Percentiles rank a stretch among this genome's conserved stretches.
Evolutionary conservation across 106 monocot species (phyloP).

Genomic region (Alisma plantagoaquatica): DNA sequence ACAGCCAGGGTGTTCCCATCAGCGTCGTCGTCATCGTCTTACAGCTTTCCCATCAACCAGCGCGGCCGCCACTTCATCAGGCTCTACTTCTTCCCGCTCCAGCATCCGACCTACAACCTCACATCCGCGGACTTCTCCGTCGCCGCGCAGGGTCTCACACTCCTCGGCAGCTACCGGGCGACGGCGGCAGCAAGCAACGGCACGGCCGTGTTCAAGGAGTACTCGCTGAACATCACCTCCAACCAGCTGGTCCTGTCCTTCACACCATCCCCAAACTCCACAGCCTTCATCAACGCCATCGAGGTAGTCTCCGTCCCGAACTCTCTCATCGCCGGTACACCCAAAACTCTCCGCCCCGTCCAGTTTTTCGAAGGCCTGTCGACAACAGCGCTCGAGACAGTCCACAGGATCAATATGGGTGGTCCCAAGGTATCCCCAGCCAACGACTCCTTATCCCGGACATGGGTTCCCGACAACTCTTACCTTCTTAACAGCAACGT

Average conservation of each 20-base stretch:
- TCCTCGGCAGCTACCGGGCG: background rate
- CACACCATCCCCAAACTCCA: conserved; percentile 7
- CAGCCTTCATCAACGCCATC: conserved; percentile 21
- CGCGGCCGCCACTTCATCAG: background rate
- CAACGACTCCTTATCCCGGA: no score
- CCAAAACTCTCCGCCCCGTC: background rate
- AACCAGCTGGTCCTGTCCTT: conserved; percentile 5
- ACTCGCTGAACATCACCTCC: background rate
- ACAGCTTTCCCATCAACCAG: background rate
- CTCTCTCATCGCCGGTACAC: conserved; percentile 6
- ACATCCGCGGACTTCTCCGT: background rate
- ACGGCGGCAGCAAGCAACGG: background rate
- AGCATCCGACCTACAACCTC: background rate
- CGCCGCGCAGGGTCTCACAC: background rate
- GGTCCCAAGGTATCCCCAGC: no score
- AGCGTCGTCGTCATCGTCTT: conserved; percentile 25
- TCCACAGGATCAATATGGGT: conserved; percentile 15
- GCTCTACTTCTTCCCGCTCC: background rate
- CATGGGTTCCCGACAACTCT: no score
- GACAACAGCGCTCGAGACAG: conserved; percentile 7
- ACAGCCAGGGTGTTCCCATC: conserved; percentile 53
- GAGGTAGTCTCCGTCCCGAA: conserved; percentile 22
- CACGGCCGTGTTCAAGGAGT: background rate
- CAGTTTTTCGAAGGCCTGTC: conserved; percentile 4
- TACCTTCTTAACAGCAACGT: no score